Evolutionary conservation across 2,329 filamentous ascomycete genomes (phyloP).

Genomic region (Cladosporium austrohemisphaericum): DNA sequence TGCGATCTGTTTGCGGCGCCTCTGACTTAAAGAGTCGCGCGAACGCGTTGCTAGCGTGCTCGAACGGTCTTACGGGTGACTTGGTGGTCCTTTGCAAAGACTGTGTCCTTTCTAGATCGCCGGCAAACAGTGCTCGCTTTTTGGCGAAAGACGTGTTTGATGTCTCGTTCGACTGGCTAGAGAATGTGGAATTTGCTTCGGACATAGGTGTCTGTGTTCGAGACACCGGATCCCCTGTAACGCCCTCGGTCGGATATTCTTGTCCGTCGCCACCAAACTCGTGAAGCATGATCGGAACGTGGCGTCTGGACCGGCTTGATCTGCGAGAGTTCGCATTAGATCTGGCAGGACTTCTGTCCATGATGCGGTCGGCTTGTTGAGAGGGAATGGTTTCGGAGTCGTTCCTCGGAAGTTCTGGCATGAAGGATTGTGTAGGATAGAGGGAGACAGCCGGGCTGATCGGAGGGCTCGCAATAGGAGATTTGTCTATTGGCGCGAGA

Average conservation of each 20-base stretch:
- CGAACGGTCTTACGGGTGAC: constrained; percentile 36
- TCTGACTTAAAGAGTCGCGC: constrained; percentile 35
- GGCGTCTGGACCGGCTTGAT: constrained; percentile 10
- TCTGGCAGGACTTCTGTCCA: background rate
- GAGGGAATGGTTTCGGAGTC: constrained; percentile 3
- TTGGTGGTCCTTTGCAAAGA: constrained; percentile 31
- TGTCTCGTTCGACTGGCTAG: background rate
- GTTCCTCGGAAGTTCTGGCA: background rate
- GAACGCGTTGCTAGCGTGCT: constrained; percentile 38
- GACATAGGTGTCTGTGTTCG: background rate
- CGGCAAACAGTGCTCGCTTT: constrained; percentile 29
- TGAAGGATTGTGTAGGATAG: background rate
- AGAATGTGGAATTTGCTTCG: background rate
- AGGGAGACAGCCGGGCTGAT: background rate
- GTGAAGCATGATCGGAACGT: constrained; percentile 21
- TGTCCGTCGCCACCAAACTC: constrained; percentile 14
- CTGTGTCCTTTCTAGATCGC: constrained; percentile 27
- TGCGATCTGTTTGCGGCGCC: constrained; percentile 14
- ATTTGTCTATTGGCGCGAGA: background rate
- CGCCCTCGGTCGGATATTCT: constrained; percentile 9
- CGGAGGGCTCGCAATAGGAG: background rate
- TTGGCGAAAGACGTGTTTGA: constrained; percentile 20
- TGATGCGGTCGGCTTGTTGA: background rate
- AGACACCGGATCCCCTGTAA: constrained; percentile 3
- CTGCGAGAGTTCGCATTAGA: background rate